Evolutionary conservation across 202 grass and related monocot species (phyloP), one percentile per base, ranked within the genome.

Genomic region (Digitaria exilis): DNA sequence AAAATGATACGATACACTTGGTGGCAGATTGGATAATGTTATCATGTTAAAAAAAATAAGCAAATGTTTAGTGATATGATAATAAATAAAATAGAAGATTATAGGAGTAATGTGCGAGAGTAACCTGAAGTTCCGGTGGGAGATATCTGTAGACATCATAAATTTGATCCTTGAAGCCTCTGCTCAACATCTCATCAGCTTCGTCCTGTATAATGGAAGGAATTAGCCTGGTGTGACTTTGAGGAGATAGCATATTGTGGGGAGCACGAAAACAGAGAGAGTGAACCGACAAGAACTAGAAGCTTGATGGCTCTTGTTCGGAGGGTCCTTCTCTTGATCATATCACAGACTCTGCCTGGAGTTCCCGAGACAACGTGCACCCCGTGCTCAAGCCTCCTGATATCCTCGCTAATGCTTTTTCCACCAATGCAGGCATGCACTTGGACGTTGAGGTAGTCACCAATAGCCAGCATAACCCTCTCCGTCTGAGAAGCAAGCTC

Each of bases 161-260:
- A 72, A 96, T 98, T 84, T 98, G 96, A 79, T 98, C 96, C 91
- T 98, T 96, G 31, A 98, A 98, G 32, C 91, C 96, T 87, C 96
- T 92, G 81, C 87, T 95, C 91, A 96, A 84, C 93, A 98, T 96
- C 81, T 98, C 96, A 89, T 98, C 96, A 44, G 93, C 90, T 85
- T 98, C 96, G 55, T 98, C 96, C 93, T 96, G 51, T 61, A 55
- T 66, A 51, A 83, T 7, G 0, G 1, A 55, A 69, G n/a, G 34
- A 85, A 81, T 90, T 48, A 83, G 32, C 44, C 5, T 15, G 0
- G 0, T 2, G 18, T 10, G 37, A 48, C 32, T 8, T 16, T 62
- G 42, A 30, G 60, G 30, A 69, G 19, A 34, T 48, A 29, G 45
- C 10, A 5, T 3, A 26, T 50, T 62, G 13, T 12, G 37, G 37